These are phyloP conservation scores for Hymenoscyphus scutula DNA, from an alignment of 2,329 filamentous ascomycete genomes.

Conservation along the genomic window DNA sequence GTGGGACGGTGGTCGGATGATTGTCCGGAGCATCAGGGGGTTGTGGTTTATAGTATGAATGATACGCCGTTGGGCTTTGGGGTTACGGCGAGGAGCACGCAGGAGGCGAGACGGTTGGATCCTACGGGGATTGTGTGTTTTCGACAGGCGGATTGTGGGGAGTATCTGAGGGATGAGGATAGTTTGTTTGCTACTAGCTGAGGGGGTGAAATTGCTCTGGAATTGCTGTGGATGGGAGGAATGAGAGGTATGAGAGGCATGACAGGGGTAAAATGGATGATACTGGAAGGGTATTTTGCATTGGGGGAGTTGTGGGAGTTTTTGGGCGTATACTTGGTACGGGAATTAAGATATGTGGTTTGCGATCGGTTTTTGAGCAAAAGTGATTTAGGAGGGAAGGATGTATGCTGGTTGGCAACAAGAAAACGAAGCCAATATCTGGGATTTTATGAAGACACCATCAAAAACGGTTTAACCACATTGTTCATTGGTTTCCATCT, in stretches of 20 bases:
- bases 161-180: conserved; percentile 85
- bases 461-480: no score
- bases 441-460: no score
- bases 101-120: conserved; percentile 79
- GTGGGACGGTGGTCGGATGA: conserved; percentile 81
- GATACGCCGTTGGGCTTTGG: conserved; percentile 94
- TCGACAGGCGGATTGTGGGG: conserved; percentile 88
- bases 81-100: conserved; percentile 81
- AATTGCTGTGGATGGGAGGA: no score
- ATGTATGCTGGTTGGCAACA: no score
- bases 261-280: background rate
- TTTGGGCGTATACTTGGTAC: background rate
- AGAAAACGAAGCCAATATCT: no score
- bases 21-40: conserved; percentile 87
- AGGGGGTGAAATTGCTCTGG: no score
- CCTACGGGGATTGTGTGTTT: conserved; percentile 89
- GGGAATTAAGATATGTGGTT: no score
- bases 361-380: background rate
- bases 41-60: conserved; percentile 87
- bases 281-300: conserved; percentile 3
- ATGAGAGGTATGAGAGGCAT: background rate
- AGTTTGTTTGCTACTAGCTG: conserved; percentile 54
- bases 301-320: conserved; percentile 16
- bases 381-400: no score
- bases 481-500: no score